phyloP scores from a whole-genome alignment of 2,329 filamentous ascomycete species.

The Juglanconis juglandina region DNA sequence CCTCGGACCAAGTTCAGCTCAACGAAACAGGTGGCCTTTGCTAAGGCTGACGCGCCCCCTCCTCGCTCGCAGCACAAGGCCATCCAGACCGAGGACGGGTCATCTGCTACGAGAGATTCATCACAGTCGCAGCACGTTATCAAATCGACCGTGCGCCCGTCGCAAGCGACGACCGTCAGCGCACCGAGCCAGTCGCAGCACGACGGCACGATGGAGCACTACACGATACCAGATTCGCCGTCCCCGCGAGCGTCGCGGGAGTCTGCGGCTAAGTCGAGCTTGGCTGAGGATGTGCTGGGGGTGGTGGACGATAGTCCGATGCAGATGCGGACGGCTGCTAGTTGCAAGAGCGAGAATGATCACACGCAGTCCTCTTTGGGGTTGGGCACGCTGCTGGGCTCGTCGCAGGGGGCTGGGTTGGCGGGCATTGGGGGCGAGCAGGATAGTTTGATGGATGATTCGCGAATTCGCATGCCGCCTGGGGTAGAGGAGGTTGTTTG shows the following conservation, averaged over 20 bases:
- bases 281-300: slow-evolving; percentile 7
- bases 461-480: slow-evolving; percentile 34
- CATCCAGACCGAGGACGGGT: slow-evolving; percentile 7
- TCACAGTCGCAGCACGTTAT: neutral
- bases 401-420: slow-evolving; percentile 43
- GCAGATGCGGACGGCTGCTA: slow-evolving; percentile 13
- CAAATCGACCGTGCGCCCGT: slow-evolving; percentile 30
- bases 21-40: neutral
- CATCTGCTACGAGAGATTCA: neutral
- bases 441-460: slow-evolving; percentile 41
- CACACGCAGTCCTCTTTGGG: slow-evolving; percentile 19
- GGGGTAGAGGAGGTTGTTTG: slow-evolving; percentile 29
- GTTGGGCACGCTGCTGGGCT: slow-evolving; percentile 32
- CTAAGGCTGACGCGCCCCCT: slow-evolving; percentile 5
- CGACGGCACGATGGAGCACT: neutral
- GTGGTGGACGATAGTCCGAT: slow-evolving; percentile 24
- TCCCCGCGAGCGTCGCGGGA: neutral
- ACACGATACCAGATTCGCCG: neutral
- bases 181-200: slow-evolving; percentile 27
- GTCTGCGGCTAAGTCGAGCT: slow-evolving; percentile 4
- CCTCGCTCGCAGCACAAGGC: slow-evolving; percentile 1
- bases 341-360: neutral
- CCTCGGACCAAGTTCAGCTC: neutral
- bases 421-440: slow-evolving; percentile 32
- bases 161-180: slow-evolving; percentile 43